Evolutionary conservation across 2,329 filamentous ascomycete genomes (phyloP).

Genomic region (Metarhizium robertsii): DNA sequence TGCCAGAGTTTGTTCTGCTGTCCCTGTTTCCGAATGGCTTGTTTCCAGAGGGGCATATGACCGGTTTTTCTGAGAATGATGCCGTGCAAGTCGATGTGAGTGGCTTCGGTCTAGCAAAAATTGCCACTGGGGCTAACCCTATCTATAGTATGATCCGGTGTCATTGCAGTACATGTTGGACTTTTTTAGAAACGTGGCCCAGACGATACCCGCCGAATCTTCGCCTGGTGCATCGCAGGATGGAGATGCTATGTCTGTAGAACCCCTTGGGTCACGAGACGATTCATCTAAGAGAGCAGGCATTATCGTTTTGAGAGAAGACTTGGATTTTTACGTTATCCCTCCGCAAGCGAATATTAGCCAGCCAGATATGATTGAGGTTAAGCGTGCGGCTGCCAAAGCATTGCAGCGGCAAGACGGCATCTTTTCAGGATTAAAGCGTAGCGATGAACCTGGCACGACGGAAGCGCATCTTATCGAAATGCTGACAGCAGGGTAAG

Average conservation of each 20-base stretch:
- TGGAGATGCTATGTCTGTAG: slow-evolving; percentile 54
- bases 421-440: slow-evolving; percentile 90
- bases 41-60: slow-evolving; percentile 93
- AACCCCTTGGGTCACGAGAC: slow-evolving; percentile 59
- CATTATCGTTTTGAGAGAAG: slow-evolving; percentile 93
- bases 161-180: slow-evolving; percentile 99
- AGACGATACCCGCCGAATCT: slow-evolving; percentile 77
- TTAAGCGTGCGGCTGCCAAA: slow-evolving; percentile 84
- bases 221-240: slow-evolving; percentile 59
- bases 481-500: slow-evolving; percentile 96
- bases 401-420: slow-evolving; percentile 84
- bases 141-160: slow-evolving; percentile 77
- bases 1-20: slow-evolving; percentile 93
- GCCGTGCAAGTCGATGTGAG: slow-evolving; percentile 96
- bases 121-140: not conserved
- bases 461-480: slow-evolving; percentile 98
- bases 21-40: slow-evolving; percentile 99
- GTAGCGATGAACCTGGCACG: slow-evolving; percentile 90
- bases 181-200: slow-evolving; percentile 92
- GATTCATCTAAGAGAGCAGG: slow-evolving; percentile 86
- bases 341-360: slow-evolving; percentile 77
- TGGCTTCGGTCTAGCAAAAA: slow-evolving; percentile 15
- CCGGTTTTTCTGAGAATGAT: slow-evolving; percentile 83
- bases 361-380: slow-evolving; percentile 85
- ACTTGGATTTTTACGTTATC: slow-evolving; percentile 95